phyloP scores from a whole-genome alignment of 352 stramenopile genomes.

The Phytophthora foliorum region DNA sequence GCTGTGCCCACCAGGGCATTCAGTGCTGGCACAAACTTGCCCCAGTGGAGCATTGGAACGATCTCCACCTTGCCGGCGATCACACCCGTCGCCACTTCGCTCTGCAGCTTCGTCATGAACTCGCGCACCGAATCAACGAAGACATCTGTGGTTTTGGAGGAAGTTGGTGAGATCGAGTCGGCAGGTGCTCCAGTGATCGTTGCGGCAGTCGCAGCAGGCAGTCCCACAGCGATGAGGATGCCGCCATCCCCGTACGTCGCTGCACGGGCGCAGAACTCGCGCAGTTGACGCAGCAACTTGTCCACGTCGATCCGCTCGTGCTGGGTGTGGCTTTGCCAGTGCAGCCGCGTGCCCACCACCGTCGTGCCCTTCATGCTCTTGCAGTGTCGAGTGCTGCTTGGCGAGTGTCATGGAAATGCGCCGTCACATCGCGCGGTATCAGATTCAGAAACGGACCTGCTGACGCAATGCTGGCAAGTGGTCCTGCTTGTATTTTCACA shows the following conservation, averaged over 20 bases:
- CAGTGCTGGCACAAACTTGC: slow-evolving; percentile 93
- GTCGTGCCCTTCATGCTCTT: slow-evolving; percentile 27
- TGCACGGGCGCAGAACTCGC: slow-evolving; percentile 51
- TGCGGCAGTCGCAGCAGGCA: slow-evolving; percentile 34
- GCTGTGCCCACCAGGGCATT: slow-evolving; percentile 91
- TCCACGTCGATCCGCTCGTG: slow-evolving; percentile 43
- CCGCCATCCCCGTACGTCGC: slow-evolving; percentile 50
- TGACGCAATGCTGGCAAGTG: not conserved
- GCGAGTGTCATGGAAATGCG: slow-evolving; percentile 2
- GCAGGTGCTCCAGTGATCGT: slow-evolving; percentile 17
- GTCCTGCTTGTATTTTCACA: not conserved
- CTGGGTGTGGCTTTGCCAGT: slow-evolving; percentile 69
- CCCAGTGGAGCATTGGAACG: slow-evolving; percentile 93
- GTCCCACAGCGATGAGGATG: slow-evolving; percentile 60
- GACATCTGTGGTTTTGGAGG: slow-evolving; percentile 19
- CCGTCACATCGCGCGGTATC: slow-evolving; percentile 23
- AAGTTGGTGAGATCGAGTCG: slow-evolving; percentile 15
- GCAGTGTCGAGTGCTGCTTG: slow-evolving; percentile 8
- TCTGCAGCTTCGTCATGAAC: slow-evolving; percentile 44
- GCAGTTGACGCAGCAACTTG: slow-evolving; percentile 45
- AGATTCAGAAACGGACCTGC: slow-evolving; percentile 34
- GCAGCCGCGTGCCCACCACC: slow-evolving; percentile 62
- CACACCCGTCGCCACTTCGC: slow-evolving; percentile 19
- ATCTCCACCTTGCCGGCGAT: slow-evolving; percentile 53
- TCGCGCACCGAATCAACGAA: slow-evolving; percentile 51